Conservation (phyloP, 108 stramenopile species). For the Cyclotella baltica region DNA sequence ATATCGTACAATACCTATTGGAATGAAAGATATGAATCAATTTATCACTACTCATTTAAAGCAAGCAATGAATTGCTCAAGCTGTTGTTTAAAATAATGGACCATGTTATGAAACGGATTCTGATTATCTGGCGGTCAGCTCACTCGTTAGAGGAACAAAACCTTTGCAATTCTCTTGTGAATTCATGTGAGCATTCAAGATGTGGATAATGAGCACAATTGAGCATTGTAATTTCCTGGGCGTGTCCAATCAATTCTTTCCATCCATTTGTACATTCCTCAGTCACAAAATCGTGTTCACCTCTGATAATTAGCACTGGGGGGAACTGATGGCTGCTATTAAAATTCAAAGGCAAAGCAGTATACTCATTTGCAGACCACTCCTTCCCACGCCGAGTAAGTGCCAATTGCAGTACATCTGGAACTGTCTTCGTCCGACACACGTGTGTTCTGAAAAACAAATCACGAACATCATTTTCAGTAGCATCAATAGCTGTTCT, state of each 20-base stretch:
- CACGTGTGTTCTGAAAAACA: conserved; percentile 38
- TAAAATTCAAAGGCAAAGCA: conserved; percentile 9
- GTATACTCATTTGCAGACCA: conserved; percentile 46
- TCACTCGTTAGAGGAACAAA: too few relatives aligned
- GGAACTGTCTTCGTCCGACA: conserved; percentile 31
- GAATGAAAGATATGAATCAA: too few relatives aligned
- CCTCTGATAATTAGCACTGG: conserved; percentile 46
- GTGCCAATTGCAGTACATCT: conserved; percentile 28
- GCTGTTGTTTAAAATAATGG: too few relatives aligned
- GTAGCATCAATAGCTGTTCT: background rate
- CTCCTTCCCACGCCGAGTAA: conserved; percentile 35
- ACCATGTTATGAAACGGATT: too few relatives aligned
- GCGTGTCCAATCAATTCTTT: conserved; percentile 9
- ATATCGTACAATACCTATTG: too few relatives aligned
- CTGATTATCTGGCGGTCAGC: too few relatives aligned
- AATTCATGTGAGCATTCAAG: conserved; percentile 36
- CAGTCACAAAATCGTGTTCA: conserved; percentile 51
- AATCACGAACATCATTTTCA: background rate
- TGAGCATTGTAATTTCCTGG: conserved; percentile 30
- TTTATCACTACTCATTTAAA: too few relatives aligned
- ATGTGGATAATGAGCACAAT: conserved; percentile 54
- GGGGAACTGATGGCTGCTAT: conserved; percentile 17
- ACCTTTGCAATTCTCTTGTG: conserved; percentile 11
- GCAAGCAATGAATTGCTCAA: too few relatives aligned
- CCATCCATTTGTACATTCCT: conserved; percentile 46